Evolutionary conservation across 139 green algal species (phyloP), one percentile per base, ranked within the genome.

Genomic region (Micromonas pusilla): DNA sequence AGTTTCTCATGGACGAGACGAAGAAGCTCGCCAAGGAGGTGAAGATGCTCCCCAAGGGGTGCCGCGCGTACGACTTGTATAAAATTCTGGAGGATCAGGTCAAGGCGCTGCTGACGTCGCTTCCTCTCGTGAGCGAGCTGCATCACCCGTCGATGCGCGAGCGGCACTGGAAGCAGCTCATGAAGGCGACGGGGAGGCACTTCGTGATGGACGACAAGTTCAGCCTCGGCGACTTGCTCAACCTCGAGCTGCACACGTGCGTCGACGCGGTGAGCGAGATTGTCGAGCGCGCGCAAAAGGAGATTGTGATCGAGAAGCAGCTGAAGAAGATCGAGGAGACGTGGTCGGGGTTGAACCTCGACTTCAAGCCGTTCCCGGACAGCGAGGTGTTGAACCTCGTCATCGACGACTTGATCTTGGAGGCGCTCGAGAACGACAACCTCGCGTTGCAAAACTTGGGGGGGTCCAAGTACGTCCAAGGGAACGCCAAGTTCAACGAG

Each of bases 261-360:
- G 91, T 92, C 76, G 91, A 96, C 57, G 91, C 94, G 76, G 91
- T 96, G 28, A 87, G 86, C 33, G 91, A 96, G 86, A 94, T 96
- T 79, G 91, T 95, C 37, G 91, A 96, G 80, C 85, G 89, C 45
- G 90, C 90, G 0, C 87, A 92, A 81, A 94, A 94, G 80, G 90
- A 94, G 81, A 87, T 91, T 84, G 92, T 92, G 84, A 94, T 92
- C 87, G 90, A 94, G 87, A 79, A 87, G 39, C 84, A 82, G 4
- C 85, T 96, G 38, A 80, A 64, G 68, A 89, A 89, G 64, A 52
- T 96, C 33, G 77, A 88, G 2, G 91, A 96, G 21, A 89, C 79
- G 0, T 96, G 91, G 91, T 73, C 66, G 60, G 86, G 83, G 57
- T 82, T 94, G 31, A 84, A 89, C 67, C 93, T 93, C 77, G 75